Percentiles rank a stretch among this genome's conserved stretches.
These are phyloP conservation scores for Enterocytospora artemiae DNA, from an alignment of 371 early-diverging fungal genomes.

Conservation along the genomic window DNA sequence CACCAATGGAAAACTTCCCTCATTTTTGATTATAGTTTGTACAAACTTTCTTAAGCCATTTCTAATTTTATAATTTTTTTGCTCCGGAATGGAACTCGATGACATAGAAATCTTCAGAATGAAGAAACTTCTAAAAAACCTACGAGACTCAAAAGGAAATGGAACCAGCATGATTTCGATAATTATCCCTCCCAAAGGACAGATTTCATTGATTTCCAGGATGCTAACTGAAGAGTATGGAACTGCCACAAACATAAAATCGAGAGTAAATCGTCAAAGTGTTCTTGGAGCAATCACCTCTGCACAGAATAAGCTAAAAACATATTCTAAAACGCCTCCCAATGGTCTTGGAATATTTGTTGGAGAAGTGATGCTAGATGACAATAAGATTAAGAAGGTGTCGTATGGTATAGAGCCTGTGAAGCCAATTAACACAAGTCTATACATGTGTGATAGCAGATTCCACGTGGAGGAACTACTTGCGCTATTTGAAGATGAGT, in stretches of 20 bases:
- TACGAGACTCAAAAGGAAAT: slow-evolving; percentile 87
- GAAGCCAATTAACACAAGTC: slow-evolving; percentile 95
- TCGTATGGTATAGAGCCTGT: slow-evolving; percentile 96
- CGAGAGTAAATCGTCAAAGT: slow-evolving; percentile 90
- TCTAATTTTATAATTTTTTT: too few relatives aligned
- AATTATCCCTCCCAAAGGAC: slow-evolving; percentile 80
- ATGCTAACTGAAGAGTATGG: slow-evolving; percentile 98
- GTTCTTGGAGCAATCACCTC: slow-evolving; percentile 94
- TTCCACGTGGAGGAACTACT: slow-evolving; percentile 86
- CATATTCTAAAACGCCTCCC: slow-evolving; percentile 75
- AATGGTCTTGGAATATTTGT: slow-evolving; percentile 81
- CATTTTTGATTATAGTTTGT: too few relatives aligned
- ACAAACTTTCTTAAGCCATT: too few relatives aligned
- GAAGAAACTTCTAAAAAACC: slow-evolving; percentile 83
- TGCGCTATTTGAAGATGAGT: slow-evolving; percentile 81
- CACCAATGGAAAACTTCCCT: too few relatives aligned
- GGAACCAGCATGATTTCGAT: slow-evolving; percentile 99
- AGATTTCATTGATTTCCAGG: slow-evolving; percentile 74
- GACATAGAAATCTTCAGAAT: slow-evolving; percentile 70
- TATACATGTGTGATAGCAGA: slow-evolving; percentile 97
- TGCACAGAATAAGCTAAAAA: slow-evolving; percentile 88
- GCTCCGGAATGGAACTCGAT: slow-evolving; percentile 31
- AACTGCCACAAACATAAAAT: slow-evolving; percentile 98
- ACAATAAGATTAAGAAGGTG: slow-evolving; percentile 91
- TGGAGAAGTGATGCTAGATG: slow-evolving; percentile 89